These are phyloP conservation scores for Pezicula neosporulosa DNA, from an alignment of 2,329 filamentous ascomycete species.

Conservation along the genomic window DNA sequence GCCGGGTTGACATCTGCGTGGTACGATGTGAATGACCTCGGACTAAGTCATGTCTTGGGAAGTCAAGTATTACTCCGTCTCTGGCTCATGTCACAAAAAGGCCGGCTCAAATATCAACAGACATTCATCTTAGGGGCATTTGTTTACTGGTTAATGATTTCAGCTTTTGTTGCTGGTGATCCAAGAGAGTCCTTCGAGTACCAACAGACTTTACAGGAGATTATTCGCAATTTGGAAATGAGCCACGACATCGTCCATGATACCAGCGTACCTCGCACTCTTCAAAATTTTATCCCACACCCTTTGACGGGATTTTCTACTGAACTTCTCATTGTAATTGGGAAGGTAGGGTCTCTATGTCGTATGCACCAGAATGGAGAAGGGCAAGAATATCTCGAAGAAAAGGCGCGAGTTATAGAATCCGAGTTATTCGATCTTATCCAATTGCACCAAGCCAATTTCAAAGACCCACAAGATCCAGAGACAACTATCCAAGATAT, in stretches of 20 bases:
- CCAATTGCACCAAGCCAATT: neutral
- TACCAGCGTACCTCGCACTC: neutral
- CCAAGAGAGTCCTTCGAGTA: constrained; percentile 3
- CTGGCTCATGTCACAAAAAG: constrained; percentile 2
- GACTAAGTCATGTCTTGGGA: constrained; percentile 5
- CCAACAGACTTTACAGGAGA: constrained; percentile 3
- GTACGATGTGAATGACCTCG: constrained; percentile 10
- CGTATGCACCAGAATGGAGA: no score
- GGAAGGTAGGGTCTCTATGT: neutral
- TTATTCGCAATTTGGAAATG: neutral
- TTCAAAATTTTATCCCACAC: constrained; percentile 1
- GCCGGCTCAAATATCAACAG: constrained; percentile 5
- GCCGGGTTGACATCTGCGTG: constrained; percentile 8
- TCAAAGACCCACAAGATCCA: constrained; percentile 4
- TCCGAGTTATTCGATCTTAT: constrained; percentile 1
- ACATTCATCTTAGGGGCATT: constrained; percentile 8
- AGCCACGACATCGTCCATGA: neutral
- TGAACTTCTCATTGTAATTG: constrained; percentile 1
- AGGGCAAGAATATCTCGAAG: neutral
- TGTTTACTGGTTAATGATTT: constrained; percentile 9
- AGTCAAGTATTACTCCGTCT: constrained; percentile 6
- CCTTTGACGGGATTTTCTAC: constrained; percentile 7
- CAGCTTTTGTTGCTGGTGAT: constrained; percentile 5
- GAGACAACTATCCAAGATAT: constrained; percentile 6
- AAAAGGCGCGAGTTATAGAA: neutral